Evolutionary conservation across 345 rosid genomes (phyloP), one percentile per base, ranked within the genome.

Genomic region (Punica granatum): DNA sequence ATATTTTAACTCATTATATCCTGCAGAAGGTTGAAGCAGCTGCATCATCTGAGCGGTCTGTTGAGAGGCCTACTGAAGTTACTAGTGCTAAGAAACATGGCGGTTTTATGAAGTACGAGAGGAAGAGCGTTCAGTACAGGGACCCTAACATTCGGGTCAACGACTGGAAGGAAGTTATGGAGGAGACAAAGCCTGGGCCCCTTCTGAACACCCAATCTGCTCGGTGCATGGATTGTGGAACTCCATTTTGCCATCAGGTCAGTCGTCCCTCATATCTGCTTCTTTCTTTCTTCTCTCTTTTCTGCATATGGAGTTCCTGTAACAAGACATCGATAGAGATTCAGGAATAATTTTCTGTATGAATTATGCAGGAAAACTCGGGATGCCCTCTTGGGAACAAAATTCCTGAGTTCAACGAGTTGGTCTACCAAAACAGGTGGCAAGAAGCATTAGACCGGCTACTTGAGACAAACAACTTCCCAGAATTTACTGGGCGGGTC

Each of bases 171-270:
- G 99, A 95, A 81, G 99, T 95, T 66, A 88, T 81, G 89, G 88
- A 86, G 82, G 86, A 81, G 72, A 63, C 96, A 60, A 80, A 84
- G 66, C 96, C 96, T 66, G 89, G 98, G 30, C 89, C 93, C 13
- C 91, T 95, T 43, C 74, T 90, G 33, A 95, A 80, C 58, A 95
- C 99, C 3, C 99, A 95, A 73, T 85, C 99, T 23, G 98, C 99
- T 53, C 97, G 99, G 65, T 95, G 99, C 82, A 95, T 95, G 99
- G 99, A 92, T 72, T 95, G 99, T 76, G 99, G 99, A 42, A 95
- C 99, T 69, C 99, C 99, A 62, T 95, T 92, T 84, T 95, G 99
- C 81, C 98, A 95, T 72, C 99, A 95, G 95, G 99, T 84, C 72
- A 67, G 68, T 30, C 1, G 36, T 60, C 2, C 1, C 14, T 28